Conservation (phyloP, 805 yeast species). For the Saturnispora besseyi region DNA sequence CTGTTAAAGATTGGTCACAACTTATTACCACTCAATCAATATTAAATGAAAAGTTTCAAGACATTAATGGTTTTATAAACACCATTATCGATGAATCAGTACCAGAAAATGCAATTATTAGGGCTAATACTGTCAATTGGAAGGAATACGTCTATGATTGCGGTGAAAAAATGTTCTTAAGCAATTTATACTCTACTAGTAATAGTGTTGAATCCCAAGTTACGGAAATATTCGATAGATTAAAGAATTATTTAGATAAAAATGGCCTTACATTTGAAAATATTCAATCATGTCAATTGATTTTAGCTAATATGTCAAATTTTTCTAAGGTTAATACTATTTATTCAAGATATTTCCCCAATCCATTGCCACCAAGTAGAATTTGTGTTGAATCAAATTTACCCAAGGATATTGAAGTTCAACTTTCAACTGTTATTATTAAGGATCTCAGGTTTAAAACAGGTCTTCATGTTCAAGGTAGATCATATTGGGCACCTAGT, state of each 20-base stretch:
- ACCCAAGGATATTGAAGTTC: conserved; percentile 32
- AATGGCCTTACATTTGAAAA: conserved; percentile 32
- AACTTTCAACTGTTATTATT: conserved; percentile 53
- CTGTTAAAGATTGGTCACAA: conserved; percentile 14
- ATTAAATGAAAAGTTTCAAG: conserved; percentile 33
- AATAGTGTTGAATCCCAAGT: conserved; percentile 36
- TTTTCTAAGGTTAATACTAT: conserved; percentile 54
- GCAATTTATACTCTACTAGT: conserved; percentile 33
- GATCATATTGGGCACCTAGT: conserved; percentile 98
- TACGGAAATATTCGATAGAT: conserved; percentile 37
- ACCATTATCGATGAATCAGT: not conserved
- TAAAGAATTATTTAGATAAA: conserved; percentile 28
- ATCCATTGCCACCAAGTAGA: conserved; percentile 78
- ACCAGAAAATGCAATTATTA: not conserved
- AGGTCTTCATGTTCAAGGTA: conserved; percentile 86
- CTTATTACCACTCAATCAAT: conserved; percentile 29
- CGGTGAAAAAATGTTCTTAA: conserved; percentile 31
- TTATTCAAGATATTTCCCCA: conserved; percentile 47
- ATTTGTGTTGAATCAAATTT: conserved; percentile 65
- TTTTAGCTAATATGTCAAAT: conserved; percentile 53
- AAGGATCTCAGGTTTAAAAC: conserved; percentile 31
- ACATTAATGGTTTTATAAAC: conserved; percentile 9
- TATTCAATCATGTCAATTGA: conserved; percentile 51
- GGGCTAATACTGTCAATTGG: not conserved
- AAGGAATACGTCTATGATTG: conserved; percentile 14